Base-by-base conservation (phyloP, 2,329 filamentous ascomycete genomes). In the Sclerotinia subarctica region DNA sequence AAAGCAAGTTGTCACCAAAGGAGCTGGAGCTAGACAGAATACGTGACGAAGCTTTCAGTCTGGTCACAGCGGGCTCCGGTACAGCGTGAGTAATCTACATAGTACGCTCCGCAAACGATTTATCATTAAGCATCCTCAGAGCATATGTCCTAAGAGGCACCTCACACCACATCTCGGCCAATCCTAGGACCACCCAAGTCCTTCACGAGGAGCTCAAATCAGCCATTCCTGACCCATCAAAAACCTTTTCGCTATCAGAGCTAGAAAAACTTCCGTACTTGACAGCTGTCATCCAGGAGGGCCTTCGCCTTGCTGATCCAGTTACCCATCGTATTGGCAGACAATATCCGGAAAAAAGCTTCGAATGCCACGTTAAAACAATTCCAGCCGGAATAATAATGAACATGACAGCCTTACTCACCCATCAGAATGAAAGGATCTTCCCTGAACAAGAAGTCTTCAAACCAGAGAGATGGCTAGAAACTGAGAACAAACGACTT, bases 381-480 rank as follows among this genome's bases (percentile, higher is more conserved):
- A 71, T 72, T 56, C 71, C 72, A 15, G 57, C 59, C 1, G 77
- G 79, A 6, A 80, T 77, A 3, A 77, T 77, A 6, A 76, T 82
- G 1, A 75, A 78, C 35, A 79, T 80, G 73, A 80, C 78, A 0
- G 72, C 76, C 2, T 75, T 75, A 6, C 76, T 80, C 38, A 66
- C 68, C 19, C 74, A 78, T 60, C 77, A 77, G 64, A 77, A 76
- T 1, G 15, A 72, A n/a, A 72, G 71, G 8, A 76, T 79, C 67
- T 77, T 74, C 60, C 49, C 64, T 1, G 73, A 79, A n/a, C 54
- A 70, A 5, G 57, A 72, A 53, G 29, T 64, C 17, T 75, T 72
- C 29, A 66, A 75, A 2, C 79, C 79, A 0, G 78, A 80, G 65
- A 72, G 81, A 8, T 82, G 80, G 79, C 68, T 81, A 5, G 73